phyloP scores from a whole-genome alignment of 345 rosid species.

The Salix dunnii region DNA sequence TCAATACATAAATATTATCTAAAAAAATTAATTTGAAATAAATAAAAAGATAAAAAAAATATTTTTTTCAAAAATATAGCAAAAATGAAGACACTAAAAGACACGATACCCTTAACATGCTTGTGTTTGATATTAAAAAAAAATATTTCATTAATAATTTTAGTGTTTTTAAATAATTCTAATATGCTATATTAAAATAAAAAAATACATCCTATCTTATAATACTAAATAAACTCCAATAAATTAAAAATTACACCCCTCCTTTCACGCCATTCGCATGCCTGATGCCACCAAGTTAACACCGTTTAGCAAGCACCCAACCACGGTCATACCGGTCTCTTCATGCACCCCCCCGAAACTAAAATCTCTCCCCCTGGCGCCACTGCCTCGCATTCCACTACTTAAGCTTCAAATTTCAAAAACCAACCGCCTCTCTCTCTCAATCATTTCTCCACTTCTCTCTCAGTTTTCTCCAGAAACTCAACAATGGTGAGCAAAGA shows the following conservation, averaged over 20 bases:
- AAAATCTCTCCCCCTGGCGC: conserved; percentile 23
- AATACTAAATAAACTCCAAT: background rate
- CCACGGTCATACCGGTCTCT: background rate
- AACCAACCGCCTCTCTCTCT: conserved; percentile 14
- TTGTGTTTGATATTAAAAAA: no score
- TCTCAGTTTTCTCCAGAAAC: conserved; percentile 10
- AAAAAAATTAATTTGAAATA: no score
- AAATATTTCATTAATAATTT: no score
- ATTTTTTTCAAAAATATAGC: no score
- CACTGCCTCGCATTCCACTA: background rate
- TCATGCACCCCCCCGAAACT: background rate
- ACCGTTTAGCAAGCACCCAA: background rate
- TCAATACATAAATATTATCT: no score
- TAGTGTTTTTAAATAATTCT: no score
- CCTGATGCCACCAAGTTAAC: background rate
- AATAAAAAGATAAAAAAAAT: no score
- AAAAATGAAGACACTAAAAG: no score
- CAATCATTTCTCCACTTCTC: conserved; percentile 13
- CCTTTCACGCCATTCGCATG: background rate
- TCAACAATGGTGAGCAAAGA: conserved; percentile 48
- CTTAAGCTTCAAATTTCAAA: conserved; percentile 26
- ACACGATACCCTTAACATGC: no score
- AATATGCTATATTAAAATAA: no score
- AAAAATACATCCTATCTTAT: no score
- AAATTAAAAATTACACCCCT: background rate